phyloP scores from a whole-genome alignment of 2,329 filamentous ascomycete species.

The Botrytis pseudocinerea region DNA sequence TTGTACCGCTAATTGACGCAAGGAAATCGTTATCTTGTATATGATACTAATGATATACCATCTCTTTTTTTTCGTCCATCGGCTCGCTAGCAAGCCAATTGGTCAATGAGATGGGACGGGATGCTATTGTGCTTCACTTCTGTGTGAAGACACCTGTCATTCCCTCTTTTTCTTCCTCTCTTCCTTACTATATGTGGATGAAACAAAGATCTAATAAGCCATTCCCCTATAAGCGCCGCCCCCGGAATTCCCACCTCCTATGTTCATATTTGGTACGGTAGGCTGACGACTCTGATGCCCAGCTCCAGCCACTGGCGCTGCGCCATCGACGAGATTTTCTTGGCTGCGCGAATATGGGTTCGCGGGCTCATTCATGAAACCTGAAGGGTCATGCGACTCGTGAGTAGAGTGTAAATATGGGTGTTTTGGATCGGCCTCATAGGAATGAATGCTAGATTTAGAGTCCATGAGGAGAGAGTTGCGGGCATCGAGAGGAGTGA shows the following conservation, averaged over 20 bases:
- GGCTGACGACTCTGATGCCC: constrained; percentile 3
- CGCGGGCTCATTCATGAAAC: constrained; percentile 37
- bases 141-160: neutral
- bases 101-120: neutral
- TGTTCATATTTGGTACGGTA: constrained; percentile 14
- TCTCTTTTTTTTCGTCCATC: neutral
- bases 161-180: neutral
- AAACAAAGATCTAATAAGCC: constrained; percentile 32
- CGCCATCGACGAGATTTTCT: constrained; percentile 19
- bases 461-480: constrained; percentile 68
- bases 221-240: constrained; percentile 35
- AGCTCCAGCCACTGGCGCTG: constrained; percentile 12
- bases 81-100: constrained; percentile 14
- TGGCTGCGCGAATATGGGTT: constrained; percentile 33
- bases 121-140: constrained; percentile 11
- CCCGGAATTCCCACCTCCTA: neutral
- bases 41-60: neutral
- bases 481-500: constrained; percentile 83
- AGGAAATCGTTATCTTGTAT: constrained; percentile 20
- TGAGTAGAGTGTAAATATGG: constrained; percentile 29
- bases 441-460: constrained; percentile 17
- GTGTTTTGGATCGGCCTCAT: constrained; percentile 30
- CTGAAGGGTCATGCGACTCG: constrained; percentile 2
- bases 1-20: constrained; percentile 16
- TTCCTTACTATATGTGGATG: neutral